Base-by-base conservation (phyloP, 371 early-diverging fungal species). In the Lichtheimia ramosa region DNA sequence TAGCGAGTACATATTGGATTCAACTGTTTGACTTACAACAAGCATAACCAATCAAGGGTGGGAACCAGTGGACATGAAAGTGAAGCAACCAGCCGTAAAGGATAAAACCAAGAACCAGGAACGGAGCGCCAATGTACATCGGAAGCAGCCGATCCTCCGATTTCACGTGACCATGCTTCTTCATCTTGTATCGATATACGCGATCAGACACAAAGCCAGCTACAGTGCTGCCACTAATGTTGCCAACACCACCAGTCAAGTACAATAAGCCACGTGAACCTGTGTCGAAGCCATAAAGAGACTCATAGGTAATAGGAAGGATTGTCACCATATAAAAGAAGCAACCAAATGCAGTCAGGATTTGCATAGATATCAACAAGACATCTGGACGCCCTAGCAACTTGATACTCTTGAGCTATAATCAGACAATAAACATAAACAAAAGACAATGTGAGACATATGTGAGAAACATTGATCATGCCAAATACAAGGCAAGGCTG, bases 231-330 rank as follows among this genome's bases (percentile, higher is more conserved):
- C 85, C 85, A 4, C 66, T 3, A 2, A 70, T 58, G 42, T 81
- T 80, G 5, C 86, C 86, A 0, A 80, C 60, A 34, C 83, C 86
- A n/a, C 70, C 68, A 2, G 81, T 64, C 18, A 85, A 49, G 58
- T 68, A 85, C 46, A 77, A 75, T 12, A 83, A 58, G 7, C 84
- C 86, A 27, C 74, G 69, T 2, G 65, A 52, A 10, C 81, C 79
- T 10, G 81, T 74, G n/a, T 71, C 62, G 41, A 85, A 74, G 0
- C 62, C 46, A 41, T 84, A 85, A 2, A 74, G 34, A 2, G 48
- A 46, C 5, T 64, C 53, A 46, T 68, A 84, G 0, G 77, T 74
- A 5, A 62, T 39, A 20, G 84, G 77, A 48, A 79, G 65, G 24
- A 75, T 72, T 1, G 83, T 80, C 5, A 81, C 71, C n/a, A 77